Evolutionary conservation across 2,329 filamentous ascomycete genomes (phyloP), one percentile per base, ranked within the genome.

Genomic region (Aspergillus bombycis): DNA sequence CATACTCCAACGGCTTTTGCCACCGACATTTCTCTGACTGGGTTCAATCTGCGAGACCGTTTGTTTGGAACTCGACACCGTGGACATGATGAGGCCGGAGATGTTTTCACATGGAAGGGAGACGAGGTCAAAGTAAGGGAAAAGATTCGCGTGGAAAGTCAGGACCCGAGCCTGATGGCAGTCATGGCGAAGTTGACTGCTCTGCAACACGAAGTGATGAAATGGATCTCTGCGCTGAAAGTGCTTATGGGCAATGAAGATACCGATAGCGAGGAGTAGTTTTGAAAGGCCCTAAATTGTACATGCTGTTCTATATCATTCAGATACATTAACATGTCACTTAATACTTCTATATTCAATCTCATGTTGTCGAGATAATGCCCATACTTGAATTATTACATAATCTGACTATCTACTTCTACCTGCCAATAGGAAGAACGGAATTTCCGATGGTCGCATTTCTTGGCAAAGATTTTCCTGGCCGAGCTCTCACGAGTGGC

Each of bases 131-230:
- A 88, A 67, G 94, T 98, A 53, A 88, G 90, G 69, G 94, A 97
- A 76, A 97, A 97, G 80, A 87, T 97, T 5, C 85, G 91, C 46
- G 90, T 97, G 2, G 94, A 97, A 77, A 94, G 88, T 71, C 92
- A 93, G 61, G 94, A 98, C 76, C 94, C 94, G 1, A 94, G 89
- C 70, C 76, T 97, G 67, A 89, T 97, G 75, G 90, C 91, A 41
- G 83, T 95, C 38, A 90, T 92, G 76, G 90, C 93, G 6, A 97
- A 97, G 79, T 81, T 97, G 69, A 88, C 85, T 34, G 93, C 91
- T 5, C 79, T 97, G 62, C 89, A 91, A 66, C 87, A 93, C 71
- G 89, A 89, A 65, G 83, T 97, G 23, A 82, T 84, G 62, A 82
- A 91, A 66, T 89, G 90, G 67, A 85, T 91, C 69, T 83, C 86